Base-by-base conservation (phyloP, 2,329 filamentous ascomycete genomes). In the Xylariaceae sp. region DNA sequence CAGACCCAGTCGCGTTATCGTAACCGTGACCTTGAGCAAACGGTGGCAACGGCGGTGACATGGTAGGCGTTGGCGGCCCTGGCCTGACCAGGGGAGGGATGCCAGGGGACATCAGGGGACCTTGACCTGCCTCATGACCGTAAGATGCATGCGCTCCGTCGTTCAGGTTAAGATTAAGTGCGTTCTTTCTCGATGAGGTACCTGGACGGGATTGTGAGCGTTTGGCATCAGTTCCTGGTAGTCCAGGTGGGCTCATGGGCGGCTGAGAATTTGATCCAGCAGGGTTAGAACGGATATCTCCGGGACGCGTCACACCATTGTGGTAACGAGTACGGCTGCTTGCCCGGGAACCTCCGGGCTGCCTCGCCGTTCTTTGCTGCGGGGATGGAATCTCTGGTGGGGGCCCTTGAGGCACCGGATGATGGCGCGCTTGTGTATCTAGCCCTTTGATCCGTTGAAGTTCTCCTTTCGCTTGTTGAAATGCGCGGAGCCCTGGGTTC, bases 391-490 rank as follows among this genome's bases (percentile, higher is more conserved):
- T 52, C 17, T 68, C 65, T 2, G 65, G 59, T 1, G 61, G 58
- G 4, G 64, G 53, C n/a, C 61, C 66, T 50, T 63, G 65, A 39
- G 69, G 53, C 51, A 65, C 70, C 11, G 66, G 67, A 34, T 76
- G 73, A 59, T 78, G 75, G 15, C 77, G 76, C 13, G 77, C 74
- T 52, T 79, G 72, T 2, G 73, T 70, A 61, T 85, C 82, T 1
- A 78, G 62, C 64, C 85, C 82, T 69, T 80, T 84, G 65, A 81
- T 77, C 60, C 74, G 79, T 64, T 84, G 82, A 13, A 85, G 72
- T 57, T 85, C 82, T 10, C 81, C 77, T 9, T 81, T 77, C 1
- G 82, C 83, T 66, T 85, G 82, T 34, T 81, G 75, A 66, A 85
- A 86, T 1, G 82, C 80, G 56, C 77, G 79, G 17, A 85, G 73